Base-by-base conservation (phyloP, 2,329 filamentous ascomycete genomes). In the Ophiosphaerella korrae region DNA sequence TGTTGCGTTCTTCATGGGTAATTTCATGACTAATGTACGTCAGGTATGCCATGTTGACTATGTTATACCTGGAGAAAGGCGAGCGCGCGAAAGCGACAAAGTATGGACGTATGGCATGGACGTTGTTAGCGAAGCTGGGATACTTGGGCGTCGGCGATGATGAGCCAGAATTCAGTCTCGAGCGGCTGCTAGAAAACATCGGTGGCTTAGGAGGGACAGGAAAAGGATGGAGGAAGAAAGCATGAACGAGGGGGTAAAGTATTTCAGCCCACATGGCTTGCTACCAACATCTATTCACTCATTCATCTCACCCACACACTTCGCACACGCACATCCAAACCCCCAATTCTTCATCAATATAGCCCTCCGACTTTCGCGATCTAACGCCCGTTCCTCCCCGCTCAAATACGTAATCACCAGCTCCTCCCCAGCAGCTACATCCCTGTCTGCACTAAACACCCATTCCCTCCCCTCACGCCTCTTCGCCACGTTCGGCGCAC, bases 371-470 rank as follows among this genome's bases (percentile, higher is more conserved):
- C 73, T 70, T 3, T 49, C 62, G 5, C 72, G 53, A 37, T 58
- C 63, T 64, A 76, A 42, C 37, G 67, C 69, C 56, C 73, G 72
- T 61, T 80, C 78, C 56, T 80, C 78, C 7, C 77, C 77, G 24
- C 78, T 78, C 38, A 80, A 47, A 64, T 80, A 80, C 33, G 72
- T 78, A 52, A 80, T 80, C 48, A 75, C 78, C 55, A 79, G 58
- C 62, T 80, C 72, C 33, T 77, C 74, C 0, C 77, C 77, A 7
- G 56, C 47, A 40, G 46, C 39, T 2, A 80, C 64, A 31, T 75
- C 69, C 49, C 60, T 55, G 0, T 53, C 67, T 2, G 74, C 63
- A 34, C 63, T 58, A 44, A 80, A 80, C 36, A 63, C 50, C 78
- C 78, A 80, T 21, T 41, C 52, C 33, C 74, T 58, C 0, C 77